These are phyloP conservation scores for Tarenaya hassleriana DNA, from an alignment of 345 rosid species.

Conservation along the genomic window DNA sequence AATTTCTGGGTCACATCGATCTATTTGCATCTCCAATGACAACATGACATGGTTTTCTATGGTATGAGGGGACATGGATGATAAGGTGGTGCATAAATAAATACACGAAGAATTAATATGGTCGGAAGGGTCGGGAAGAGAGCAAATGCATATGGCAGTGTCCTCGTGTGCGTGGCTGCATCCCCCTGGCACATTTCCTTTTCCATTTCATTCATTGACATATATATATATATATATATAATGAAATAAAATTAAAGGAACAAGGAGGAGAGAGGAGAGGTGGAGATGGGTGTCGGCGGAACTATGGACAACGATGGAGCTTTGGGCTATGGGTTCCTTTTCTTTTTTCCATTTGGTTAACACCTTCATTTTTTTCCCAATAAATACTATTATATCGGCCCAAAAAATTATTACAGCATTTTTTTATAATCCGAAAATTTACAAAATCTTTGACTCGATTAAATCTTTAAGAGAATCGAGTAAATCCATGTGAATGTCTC, in stretches of 20 bases:
- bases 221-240: neutral
- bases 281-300: slow-evolving; percentile 50
- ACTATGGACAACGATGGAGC: slow-evolving; percentile 46
- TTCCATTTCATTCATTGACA: slow-evolving; percentile 22
- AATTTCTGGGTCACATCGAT: too few species aligned
- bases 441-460: too few species aligned
- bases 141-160: slow-evolving; percentile 32
- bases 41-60: neutral
- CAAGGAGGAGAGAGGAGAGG: slow-evolving; percentile 29
- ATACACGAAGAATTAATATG: slow-evolving; percentile 9
- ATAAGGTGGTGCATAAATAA: too few species aligned
- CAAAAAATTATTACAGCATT: too few species aligned
- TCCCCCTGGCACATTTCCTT: slow-evolving; percentile 25
- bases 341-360: too few species aligned
- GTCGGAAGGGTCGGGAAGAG: slow-evolving; percentile 17
- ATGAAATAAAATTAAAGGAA: slow-evolving; percentile 22
- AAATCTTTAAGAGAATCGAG: too few species aligned
- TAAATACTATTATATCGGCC: too few species aligned
- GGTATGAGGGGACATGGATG: too few species aligned
- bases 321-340: slow-evolving; percentile 25
- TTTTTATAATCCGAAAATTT: too few species aligned
- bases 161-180: slow-evolving; percentile 64
- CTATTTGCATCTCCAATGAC: too few species aligned
- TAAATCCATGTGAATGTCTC: too few species aligned
- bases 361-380: too few species aligned